Base-by-base conservation (phyloP, 495 filamentous ascomycete species). In the Annulohypoxylon nitens region DNA sequence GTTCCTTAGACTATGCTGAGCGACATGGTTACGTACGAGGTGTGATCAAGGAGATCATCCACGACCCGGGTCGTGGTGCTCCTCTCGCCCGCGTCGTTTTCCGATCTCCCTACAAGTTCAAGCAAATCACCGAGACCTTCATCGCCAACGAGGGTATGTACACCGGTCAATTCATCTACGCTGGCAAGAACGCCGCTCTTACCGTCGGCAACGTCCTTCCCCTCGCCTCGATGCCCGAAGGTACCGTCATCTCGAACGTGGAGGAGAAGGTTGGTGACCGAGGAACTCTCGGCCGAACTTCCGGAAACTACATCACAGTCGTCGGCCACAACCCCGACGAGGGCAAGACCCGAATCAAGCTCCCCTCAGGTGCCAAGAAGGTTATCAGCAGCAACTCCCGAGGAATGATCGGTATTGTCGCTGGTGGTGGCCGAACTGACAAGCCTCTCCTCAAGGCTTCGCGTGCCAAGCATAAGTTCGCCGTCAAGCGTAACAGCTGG, bases 121-220 rank as follows among this genome's bases (percentile, higher is more conserved):
- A 93, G 88, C 89, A 93, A 84, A 84, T 91, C 83, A 94, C 90
- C 83, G 95, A 93, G 91, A 97, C 96, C 72, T 97, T 99, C 90
- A 98, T 99, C 82, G 96, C 97, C 83, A 98, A 98, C 86, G 96
- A 99, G 90, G 96, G 96, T 87, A 97, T 98, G 95, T 99, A 99
- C 93, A 97, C 96, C 73, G 96, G 96, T 76, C 95, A 97, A 87
- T 99, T 99, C 89, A 94, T 99, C 92, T 99, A 98, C 86, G 95
- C 95, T 83, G 96, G 96, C 82, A 99, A 99, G 92, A 93, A 97
- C 86, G 97, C 96, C 76, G 87, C 90, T 68, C 89, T 99, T 74
- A 98, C 91, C 79, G 90, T 99, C 81, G 96, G 96, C 82, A 99
- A 99, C 87, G 86, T 99, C 81, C 93, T 99, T 54, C 96, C 96